Evolutionary conservation across 441 rosid species (phyloP).

Genomic region (Manihot esculenta): DNA sequence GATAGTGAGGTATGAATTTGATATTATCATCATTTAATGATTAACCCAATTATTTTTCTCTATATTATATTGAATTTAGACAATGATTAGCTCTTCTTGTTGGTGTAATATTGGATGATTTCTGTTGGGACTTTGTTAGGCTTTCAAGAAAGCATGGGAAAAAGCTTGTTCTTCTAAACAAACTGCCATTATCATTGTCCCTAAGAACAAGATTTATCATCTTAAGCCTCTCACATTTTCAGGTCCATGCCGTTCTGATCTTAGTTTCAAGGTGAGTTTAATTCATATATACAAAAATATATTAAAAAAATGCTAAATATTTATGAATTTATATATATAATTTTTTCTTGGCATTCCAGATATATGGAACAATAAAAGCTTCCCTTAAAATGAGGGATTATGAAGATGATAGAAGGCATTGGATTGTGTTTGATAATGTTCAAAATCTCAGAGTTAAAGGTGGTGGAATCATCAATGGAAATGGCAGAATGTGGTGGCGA

Average conservation of each 20-base stretch:
- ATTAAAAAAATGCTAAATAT: too few species aligned
- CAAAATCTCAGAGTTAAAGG: conserved; percentile 60
- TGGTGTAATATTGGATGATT: conserved; percentile 4
- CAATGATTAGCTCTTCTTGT: too few species aligned
- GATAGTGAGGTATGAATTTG: conserved; percentile 52
- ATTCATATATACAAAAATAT: background rate
- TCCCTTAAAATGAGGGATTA: conserved; percentile 42
- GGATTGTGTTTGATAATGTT: conserved; percentile 59
- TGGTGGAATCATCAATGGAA: conserved; percentile 77
- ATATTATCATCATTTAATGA: background rate
- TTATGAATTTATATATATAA: too few species aligned
- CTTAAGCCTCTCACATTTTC: conserved; percentile 65
- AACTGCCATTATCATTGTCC: conserved; percentile 47
- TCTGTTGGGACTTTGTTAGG: too few species aligned
- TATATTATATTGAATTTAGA: background rate
- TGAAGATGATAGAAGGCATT: conserved; percentile 42
- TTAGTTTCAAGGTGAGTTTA: conserved; percentile 45
- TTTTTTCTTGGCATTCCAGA: conserved; percentile 31
- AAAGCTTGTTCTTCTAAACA: conserved; percentile 45
- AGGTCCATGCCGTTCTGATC: conserved; percentile 71
- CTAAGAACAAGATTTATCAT: conserved; percentile 44
- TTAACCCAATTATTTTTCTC: too few species aligned
- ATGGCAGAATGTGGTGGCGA: conserved; percentile 80
- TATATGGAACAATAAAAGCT: conserved; percentile 65
- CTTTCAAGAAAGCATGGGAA: too few species aligned